Conservation (phyloP, 768 basidiomycete genomes). For the Saitozyma podzolica region DNA sequence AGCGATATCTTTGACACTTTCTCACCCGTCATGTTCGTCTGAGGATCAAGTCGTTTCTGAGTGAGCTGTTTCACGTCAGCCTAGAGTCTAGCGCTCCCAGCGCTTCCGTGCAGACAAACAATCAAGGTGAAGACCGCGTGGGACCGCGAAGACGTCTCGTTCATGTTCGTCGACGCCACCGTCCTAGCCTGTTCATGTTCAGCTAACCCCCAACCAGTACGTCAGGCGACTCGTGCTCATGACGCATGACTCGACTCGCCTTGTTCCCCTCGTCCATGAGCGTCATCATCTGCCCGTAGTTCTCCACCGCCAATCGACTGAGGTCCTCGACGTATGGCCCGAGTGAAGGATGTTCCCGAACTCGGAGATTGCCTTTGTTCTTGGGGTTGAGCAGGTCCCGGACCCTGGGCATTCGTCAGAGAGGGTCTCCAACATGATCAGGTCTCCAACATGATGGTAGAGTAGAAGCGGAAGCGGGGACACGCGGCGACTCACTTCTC, state of each 20-base stretch:
- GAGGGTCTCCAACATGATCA: neutral
- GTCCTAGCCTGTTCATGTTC: slow-evolving; percentile 66
- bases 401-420: slow-evolving; percentile 63
- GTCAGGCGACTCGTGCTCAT: neutral
- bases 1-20: slow-evolving; percentile 99
- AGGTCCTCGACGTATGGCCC: slow-evolving; percentile 99
- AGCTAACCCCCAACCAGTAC: neutral
- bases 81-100: neutral
- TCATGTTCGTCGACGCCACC: slow-evolving; percentile 99
- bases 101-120: slow-evolving; percentile 17
- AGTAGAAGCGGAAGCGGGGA: neutral
- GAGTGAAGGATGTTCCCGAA: slow-evolving; percentile 82
- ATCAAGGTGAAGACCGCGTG: slow-evolving; percentile 94
- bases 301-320: slow-evolving; percentile 85
- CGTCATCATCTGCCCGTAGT: slow-evolving; percentile 95
- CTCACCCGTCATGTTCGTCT: slow-evolving; percentile 87
- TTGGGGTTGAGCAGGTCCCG: slow-evolving; percentile 95
- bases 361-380: slow-evolving; percentile 92
- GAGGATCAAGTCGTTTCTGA: slow-evolving; percentile 82
- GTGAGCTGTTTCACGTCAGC: slow-evolving; percentile 62
- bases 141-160: slow-evolving; percentile 97
- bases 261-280: slow-evolving; percentile 99
- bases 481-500: slow-evolving; percentile 33
- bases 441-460: neutral
- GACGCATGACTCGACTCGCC: slow-evolving; percentile 31